These are phyloP conservation scores for Chaetomium tenue DNA, from an alignment of 495 filamentous ascomycete genomes.

Conservation along the genomic window DNA sequence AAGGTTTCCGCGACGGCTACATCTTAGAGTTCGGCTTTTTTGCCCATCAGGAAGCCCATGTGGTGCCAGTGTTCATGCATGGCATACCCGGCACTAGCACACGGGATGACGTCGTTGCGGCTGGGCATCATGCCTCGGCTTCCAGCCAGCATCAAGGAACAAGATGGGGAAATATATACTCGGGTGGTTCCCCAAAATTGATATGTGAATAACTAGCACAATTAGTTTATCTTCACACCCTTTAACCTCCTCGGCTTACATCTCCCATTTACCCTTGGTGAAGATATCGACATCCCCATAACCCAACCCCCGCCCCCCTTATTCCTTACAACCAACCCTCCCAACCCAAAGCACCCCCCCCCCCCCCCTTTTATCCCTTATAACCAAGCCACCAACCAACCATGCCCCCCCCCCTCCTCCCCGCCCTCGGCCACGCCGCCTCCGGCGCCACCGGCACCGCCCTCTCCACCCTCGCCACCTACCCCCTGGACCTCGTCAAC, in stretches of 20 bases:
- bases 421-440: conserved; percentile 82
- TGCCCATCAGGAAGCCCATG: too few relatives aligned
- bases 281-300: too few relatives aligned
- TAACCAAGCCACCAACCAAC: background rate
- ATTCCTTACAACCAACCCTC: too few relatives aligned
- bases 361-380: background rate
- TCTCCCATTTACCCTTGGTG: too few relatives aligned
- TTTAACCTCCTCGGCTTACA: background rate
- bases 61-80: background rate
- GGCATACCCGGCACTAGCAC: conserved; percentile 1
- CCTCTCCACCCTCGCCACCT: conserved; percentile 74
- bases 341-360: too few relatives aligned
- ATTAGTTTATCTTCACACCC: background rate
- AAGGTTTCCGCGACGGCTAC: too few relatives aligned
- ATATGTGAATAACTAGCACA: background rate
- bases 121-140: background rate
- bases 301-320: too few relatives aligned
- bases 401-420: conserved; percentile 48
- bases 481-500: conserved; percentile 83
- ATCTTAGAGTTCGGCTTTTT: too few relatives aligned
- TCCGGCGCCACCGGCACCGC: conserved; percentile 77
- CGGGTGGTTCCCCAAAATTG: background rate
- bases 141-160: background rate
- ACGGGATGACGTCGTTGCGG: conserved; percentile 10
- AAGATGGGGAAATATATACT: background rate